Base-by-base conservation (phyloP, 2,329 filamentous ascomycete genomes). In the Microsporum ferrugineum region DNA sequence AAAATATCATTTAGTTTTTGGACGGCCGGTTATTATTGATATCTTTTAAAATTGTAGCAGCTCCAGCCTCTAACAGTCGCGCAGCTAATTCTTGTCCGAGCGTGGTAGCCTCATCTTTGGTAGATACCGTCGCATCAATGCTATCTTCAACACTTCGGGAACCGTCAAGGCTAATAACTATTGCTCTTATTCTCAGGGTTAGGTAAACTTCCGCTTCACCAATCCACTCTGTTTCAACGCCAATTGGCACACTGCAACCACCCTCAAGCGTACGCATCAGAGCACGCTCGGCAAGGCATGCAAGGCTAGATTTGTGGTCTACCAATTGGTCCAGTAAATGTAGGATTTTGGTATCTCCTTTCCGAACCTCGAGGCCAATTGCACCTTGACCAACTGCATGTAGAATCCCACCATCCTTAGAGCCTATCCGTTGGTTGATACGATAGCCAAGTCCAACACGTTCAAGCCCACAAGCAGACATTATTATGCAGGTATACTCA, bases 301-400 rank as follows among this genome's bases (percentile, higher is more conserved):
- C 86, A 65, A 89, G 74, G 69, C 82, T 84, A 0, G 85, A 85
- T 60, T 81, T 75, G 66, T 80, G 73, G 70, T 88, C 79, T 68
- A 81, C 77, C 49, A 91, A 76, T 23, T 74, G 74, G 65, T 74
- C 74, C 62, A 94, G 73, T 58, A 91, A 70, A 23, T 75, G 73
- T 62, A 81, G 71, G 41, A 84, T 82, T 60, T 77, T 73, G 62
- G 79, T 75, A 71, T 95, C 90, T 57, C 82, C 84, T 41, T 79
- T 80, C 56, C 89, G 78, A 65, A 86, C 84, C 79, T 96, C 90
- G 63, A 95, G 81, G 1, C 82, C 89, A 39, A 96, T 78, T 1
- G 89, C 90, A 27, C 91, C 91, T 74, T 96, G 91, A 0, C 91
- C 91, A 2, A 96, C 91, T 3, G 91, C 91, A 72, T 95, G 80